Conservation (phyloP, 2,329 filamentous ascomycete species). For the Alternaria angustiovoidea region DNA sequence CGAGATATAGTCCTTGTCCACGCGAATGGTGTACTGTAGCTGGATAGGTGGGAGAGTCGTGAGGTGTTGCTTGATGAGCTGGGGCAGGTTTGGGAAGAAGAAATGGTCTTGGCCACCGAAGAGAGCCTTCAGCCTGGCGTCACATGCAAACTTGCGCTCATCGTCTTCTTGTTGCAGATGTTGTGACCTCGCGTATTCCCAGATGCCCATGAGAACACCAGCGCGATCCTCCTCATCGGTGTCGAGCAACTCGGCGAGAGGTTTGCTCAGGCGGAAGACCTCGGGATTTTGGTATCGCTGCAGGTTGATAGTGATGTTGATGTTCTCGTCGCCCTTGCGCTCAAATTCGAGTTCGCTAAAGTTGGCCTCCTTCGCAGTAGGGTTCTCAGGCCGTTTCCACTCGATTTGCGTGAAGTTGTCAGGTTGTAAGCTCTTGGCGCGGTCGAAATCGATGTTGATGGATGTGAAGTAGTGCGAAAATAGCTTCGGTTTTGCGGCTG, state of each 20-base stretch:
- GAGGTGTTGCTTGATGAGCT: conserved; percentile 81
- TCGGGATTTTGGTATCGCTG: conserved; percentile 85
- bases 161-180: conserved; percentile 93
- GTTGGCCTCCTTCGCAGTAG: conserved; percentile 72
- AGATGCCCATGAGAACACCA: conserved; percentile 88
- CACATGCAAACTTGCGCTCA: conserved; percentile 89
- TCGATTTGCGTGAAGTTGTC: conserved; percentile 71
- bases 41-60: conserved; percentile 80
- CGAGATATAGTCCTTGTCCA: conserved; percentile 68
- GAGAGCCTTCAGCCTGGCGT: conserved; percentile 81
- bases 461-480: conserved; percentile 80
- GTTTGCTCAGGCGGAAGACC: conserved; percentile 79
- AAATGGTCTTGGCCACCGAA: conserved; percentile 75
- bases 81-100: conserved; percentile 84
- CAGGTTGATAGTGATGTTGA: conserved; percentile 89
- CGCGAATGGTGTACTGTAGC: conserved; percentile 90
- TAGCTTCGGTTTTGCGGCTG: conserved; percentile 61
- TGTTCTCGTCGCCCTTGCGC: conserved; percentile 88
- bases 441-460: conserved; percentile 71
- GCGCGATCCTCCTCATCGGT: conserved; percentile 86
- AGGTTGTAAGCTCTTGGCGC: conserved; percentile 69
- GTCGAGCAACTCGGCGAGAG: conserved; percentile 84
- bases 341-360: conserved; percentile 94
- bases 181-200: conserved; percentile 91
- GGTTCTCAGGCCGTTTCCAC: conserved; percentile 82